Conservation (phyloP, 106 monocot species). For the Amphibolis antarctica region DNA sequence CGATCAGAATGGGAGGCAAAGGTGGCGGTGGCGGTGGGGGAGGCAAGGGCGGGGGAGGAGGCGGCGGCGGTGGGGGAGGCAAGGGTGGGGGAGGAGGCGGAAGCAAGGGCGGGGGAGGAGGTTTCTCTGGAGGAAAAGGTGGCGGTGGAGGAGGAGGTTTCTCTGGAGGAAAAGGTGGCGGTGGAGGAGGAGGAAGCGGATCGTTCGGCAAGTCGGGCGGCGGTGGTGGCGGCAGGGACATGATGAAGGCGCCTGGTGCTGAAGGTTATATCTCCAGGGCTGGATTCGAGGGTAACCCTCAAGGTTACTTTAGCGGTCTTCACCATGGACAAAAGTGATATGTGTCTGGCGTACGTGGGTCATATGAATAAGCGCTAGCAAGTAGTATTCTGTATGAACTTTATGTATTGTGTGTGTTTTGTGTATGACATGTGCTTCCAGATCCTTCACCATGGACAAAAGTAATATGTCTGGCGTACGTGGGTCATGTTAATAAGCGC, state of each 20-base stretch:
- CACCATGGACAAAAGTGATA: conserved; percentile 5
- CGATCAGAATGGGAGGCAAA: conserved; percentile 1
- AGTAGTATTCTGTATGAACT: too few species aligned
- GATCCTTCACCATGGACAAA: too few species aligned
- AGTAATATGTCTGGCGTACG: too few species aligned
- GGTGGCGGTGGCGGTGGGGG: background rate
- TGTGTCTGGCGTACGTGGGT: too few species aligned
- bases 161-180: background rate
- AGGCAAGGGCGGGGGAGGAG: background rate
- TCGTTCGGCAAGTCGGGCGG: background rate
- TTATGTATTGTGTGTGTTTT: too few species aligned
- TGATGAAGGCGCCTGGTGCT: conserved; percentile 16
- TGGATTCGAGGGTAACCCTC: conserved; percentile 23
- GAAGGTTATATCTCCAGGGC: conserved; percentile 12
- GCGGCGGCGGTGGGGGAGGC: too few species aligned
- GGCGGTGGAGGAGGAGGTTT: background rate
- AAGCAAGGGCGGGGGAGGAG: background rate
- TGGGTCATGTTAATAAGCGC: too few species aligned
- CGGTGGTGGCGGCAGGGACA: conserved; percentile 1
- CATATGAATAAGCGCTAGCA: too few species aligned
- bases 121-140: too few species aligned
- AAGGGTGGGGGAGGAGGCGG: too few species aligned
- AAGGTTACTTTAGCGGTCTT: conserved; percentile 22
- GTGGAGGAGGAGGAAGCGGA: conserved; percentile 1
- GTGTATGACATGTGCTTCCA: too few species aligned